Evolutionary conservation across 2,329 filamentous ascomycete species (phyloP).

Genomic region (Colletotrichum echinochloae): DNA sequence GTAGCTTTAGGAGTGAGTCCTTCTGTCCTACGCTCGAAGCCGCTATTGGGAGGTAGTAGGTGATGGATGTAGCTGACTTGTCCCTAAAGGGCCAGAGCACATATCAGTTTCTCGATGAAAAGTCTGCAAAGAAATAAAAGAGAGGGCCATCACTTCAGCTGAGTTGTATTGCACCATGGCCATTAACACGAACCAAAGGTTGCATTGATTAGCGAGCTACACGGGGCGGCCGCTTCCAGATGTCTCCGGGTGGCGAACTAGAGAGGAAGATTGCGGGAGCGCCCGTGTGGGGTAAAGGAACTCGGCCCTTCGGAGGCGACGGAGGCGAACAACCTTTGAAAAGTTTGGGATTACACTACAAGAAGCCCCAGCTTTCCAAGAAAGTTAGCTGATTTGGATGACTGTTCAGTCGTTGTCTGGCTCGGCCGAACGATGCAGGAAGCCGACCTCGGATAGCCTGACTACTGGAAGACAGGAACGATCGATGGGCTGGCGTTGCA

Average conservation of each 20-base stretch:
- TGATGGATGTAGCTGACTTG: not conserved
- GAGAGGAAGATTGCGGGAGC: slow-evolving; percentile 21
- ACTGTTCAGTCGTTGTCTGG: not conserved
- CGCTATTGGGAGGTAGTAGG: not conserved
- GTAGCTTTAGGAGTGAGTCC: not conserved
- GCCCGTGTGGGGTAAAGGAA: slow-evolving; percentile 34
- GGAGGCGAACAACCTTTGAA: slow-evolving; percentile 6
- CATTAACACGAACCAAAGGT: not conserved
- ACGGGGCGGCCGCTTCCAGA: not conserved
- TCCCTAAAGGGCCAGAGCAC: not conserved
- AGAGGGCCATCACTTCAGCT: no score
- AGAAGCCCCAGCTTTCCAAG: not conserved
- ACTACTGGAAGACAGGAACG: slow-evolving; percentile 23
- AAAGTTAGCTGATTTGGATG: not conserved
- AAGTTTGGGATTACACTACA: not conserved
- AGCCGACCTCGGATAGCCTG: not conserved
- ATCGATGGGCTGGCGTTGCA: slow-evolving; percentile 34
- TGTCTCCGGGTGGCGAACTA: not conserved
- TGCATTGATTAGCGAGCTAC: not conserved
- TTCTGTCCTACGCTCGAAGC: not conserved
- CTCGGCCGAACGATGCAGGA: not conserved
- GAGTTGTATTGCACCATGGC: no score
- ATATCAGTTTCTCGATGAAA: not conserved
- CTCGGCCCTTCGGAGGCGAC: slow-evolving; percentile 37
- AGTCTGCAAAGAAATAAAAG: not conserved